A percentile compares a stretch with the other conserved stretches of the same genome.
Evolutionary conservation across 305 asterid genomes (phyloP).

Genomic region (Lippia alba): DNA sequence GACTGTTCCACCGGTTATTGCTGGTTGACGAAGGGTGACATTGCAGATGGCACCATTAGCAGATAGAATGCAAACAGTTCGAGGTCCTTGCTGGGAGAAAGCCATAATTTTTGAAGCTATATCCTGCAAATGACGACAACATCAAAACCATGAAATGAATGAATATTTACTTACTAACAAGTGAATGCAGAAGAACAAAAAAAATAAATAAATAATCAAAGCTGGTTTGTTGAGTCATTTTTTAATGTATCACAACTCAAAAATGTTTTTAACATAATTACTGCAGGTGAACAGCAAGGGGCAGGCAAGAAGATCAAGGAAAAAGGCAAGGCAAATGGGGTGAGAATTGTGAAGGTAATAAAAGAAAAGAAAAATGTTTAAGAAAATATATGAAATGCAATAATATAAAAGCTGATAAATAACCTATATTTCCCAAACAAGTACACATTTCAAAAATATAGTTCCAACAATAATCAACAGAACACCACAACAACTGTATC

Average conservation of each 20-base stretch:
- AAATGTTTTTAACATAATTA: background rate
- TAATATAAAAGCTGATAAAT: too few relatives aligned
- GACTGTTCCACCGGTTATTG: slow-evolving; percentile 54
- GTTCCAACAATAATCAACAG: background rate
- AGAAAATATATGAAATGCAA: too few relatives aligned
- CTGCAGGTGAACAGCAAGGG: background rate
- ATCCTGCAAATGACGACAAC: slow-evolving; percentile 48
- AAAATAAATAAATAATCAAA: background rate
- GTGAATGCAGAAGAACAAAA: too few relatives aligned
- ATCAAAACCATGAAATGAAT: slow-evolving; percentile 13
- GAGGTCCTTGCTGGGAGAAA: slow-evolving; percentile 60
- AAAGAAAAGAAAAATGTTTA: too few relatives aligned
- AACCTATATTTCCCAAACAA: too few relatives aligned
- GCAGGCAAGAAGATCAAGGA: background rate
- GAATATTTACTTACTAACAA: background rate
- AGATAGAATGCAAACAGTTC: slow-evolving; percentile 55
- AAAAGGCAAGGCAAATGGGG: background rate
- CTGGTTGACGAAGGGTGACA: slow-evolving; percentile 63
- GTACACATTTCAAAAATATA: background rate
- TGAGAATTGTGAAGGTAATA: too few relatives aligned
- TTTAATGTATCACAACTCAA: background rate
- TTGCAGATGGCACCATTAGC: slow-evolving; percentile 58
- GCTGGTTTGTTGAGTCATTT: background rate
- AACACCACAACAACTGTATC: slow-evolving; percentile 7
- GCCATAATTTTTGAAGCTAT: slow-evolving; percentile 57